phyloP scores from a whole-genome alignment of 2,329 filamentous ascomycete genomes.

The Clonostachys chloroleuca region DNA sequence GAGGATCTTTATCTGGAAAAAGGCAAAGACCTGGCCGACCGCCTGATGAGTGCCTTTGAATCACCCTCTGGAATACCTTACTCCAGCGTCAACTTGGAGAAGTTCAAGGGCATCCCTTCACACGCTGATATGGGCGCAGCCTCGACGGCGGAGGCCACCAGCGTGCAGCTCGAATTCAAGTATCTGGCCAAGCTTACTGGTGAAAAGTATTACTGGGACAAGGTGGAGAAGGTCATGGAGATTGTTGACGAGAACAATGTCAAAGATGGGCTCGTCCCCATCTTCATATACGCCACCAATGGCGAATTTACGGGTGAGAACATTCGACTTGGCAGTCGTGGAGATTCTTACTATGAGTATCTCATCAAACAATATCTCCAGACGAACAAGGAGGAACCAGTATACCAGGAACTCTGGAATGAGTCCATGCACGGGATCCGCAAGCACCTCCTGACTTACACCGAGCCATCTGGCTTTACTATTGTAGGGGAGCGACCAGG shows the following conservation, averaged over 20 bases:
- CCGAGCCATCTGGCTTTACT: conserved; percentile 74
- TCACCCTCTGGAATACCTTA: conserved; percentile 83
- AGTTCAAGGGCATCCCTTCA: conserved; percentile 70
- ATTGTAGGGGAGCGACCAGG: conserved; percentile 81
- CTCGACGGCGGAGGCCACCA: conserved; percentile 90
- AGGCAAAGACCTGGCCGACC: conserved; percentile 86
- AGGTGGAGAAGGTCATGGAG: conserved; percentile 86
- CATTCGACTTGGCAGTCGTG: conserved; percentile 87
- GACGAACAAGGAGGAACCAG: conserved; percentile 76
- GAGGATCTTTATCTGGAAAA: conserved; percentile 96
- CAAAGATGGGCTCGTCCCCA: conserved; percentile 82
- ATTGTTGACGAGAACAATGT: conserved; percentile 79
- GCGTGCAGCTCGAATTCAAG: conserved; percentile 92
- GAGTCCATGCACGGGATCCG: conserved; percentile 81
- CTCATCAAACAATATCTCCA: conserved; percentile 98
- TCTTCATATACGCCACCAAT: conserved; percentile 77
- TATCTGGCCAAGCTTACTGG: conserved; percentile 94
- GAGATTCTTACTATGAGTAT: conserved; percentile 98
- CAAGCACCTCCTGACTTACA: conserved; percentile 90
- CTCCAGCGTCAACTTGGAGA: conserved; percentile 84
- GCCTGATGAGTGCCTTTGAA: conserved; percentile 83
- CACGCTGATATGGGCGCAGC: conserved; percentile 84
- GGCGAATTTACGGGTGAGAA: conserved; percentile 80
- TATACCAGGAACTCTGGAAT: conserved; percentile 93
- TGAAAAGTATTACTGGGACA: conserved; percentile 88